phyloP scores from a whole-genome alignment of 129 eudicot species.

The Chrysanthemum makinoi region DNA sequence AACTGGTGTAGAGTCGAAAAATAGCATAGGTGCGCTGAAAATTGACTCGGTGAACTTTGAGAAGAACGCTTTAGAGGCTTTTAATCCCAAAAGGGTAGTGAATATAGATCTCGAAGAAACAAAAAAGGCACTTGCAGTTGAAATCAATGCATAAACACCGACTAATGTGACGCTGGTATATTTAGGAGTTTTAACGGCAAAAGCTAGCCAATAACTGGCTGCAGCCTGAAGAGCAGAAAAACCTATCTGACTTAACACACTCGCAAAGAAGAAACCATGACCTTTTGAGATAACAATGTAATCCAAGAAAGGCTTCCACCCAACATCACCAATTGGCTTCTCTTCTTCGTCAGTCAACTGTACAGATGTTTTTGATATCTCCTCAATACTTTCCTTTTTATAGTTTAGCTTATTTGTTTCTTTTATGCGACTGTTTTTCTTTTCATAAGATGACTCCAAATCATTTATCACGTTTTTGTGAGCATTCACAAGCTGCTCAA shows the following conservation, averaged over 20 bases:
- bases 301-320: constrained; percentile 55
- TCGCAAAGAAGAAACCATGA: constrained; percentile 3
- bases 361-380: constrained; percentile 32
- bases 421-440: constrained; percentile 12
- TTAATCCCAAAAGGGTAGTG: constrained; percentile 54
- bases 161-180: constrained; percentile 32
- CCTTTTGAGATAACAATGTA: constrained; percentile 51
- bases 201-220: constrained; percentile 72
- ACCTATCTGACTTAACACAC: constrained; percentile 33
- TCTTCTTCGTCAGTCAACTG: constrained; percentile 72
- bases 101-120: constrained; percentile 42
- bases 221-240: constrained; percentile 59
- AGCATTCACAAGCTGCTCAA: constrained; percentile 62
- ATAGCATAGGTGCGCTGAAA: constrained; percentile 67
- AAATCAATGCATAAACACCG: constrained; percentile 45
- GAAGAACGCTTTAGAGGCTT: constrained; percentile 63
- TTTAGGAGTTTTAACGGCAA: constrained; percentile 41
- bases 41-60: constrained; percentile 44
- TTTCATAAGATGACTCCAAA: constrained; percentile 28
- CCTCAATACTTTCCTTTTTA: constrained; percentile 33
- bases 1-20: constrained; percentile 77
- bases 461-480: constrained; percentile 40
- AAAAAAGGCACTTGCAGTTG: constrained; percentile 49
- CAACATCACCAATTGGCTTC: constrained; percentile 49
- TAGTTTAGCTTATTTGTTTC: constrained; percentile 5